Base-by-base conservation (phyloP, 805 yeast genomes). In the Cyberlindnera americana region DNA sequence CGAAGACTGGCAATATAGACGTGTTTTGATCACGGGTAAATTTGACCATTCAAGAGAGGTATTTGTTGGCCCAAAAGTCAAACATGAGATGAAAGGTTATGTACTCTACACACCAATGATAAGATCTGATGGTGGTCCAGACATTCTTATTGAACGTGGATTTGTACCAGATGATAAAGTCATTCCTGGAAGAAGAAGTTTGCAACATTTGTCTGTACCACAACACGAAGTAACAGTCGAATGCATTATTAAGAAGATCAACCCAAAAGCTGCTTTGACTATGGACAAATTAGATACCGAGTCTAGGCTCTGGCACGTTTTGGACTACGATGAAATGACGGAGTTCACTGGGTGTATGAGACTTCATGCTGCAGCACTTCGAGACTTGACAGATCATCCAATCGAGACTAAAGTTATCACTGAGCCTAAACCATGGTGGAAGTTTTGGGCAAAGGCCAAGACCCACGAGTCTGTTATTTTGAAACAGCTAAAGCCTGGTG, bases 61-160 rank as follows among this genome's bases (percentile, higher is more conserved):
- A 65, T 83, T 86, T 54, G 87, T 93, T 37, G 98, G 98, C 0
- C 98, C 99, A 6, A 73, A 96, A 48, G 69, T 83, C 35, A 71
- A 72, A 48, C 80, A 87, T 46, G 87, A 81, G 32, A 66, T 69
- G 47, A 73, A 78, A 41, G 99, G 99, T 1, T 93, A 86, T 60
- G 64, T 76, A 18, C 72, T 91, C 6, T 77, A 85, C 22, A 83
- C 95, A 6, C 98, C 99, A 11, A 77, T 93, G 53, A 73, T 78
- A 18, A 76, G 95, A 44, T 66, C 77, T 4, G 79, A 77, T 45
- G 85, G 88, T 18, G 93, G 89, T 2, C 75, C 81, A 34, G 90
- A 85, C 38, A 67, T 93, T 14, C 66, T 93, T 38, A 73, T 93
- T 21, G 95, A 87, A 59, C 75, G 99, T 49, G 99, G 99, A 13